Evolutionary conservation across 805 yeast species (phyloP), one percentile per base, ranked within the genome.

Genomic region (Candida pseudoglaebosa): DNA sequence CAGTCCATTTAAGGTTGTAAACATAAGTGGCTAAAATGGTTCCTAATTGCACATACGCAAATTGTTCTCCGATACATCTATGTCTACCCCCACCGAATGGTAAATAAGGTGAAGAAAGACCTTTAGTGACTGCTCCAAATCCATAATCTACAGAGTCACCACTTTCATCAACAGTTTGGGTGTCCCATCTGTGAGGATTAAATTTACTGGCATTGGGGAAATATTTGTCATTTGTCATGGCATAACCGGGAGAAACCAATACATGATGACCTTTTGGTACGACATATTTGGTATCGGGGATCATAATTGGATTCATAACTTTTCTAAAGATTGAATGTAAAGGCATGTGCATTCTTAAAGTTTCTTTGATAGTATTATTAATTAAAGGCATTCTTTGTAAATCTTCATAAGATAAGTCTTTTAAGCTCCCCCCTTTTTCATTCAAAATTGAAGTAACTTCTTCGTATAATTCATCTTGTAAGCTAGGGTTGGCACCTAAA

Each of bases 1-100:
- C 49, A 28, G 73, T 71, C 96, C 96, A 90, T 59, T 75, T 82
- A 59, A 85, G 66, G 44, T 83, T 80, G 62, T 82, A 84, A 24
- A 91, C 74, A 59, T 72, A 85, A 13, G 88, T 77, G 28, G 86
- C 66, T 56, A 93, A 70, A 44, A 93, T 72, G 36, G 93, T 81
- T 36, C 96, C 96, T 48, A 93, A 76, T 72, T 93, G 99, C 49
- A 83, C 80, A 62, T 82, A 87, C 18, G 99, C 99, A 68, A 93
- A 93, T 61, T 91, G 98, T 67, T 93, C 99, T 60, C 99, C 99
- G 56, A 93, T 91, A 70, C 99, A 93, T 71, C 99, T 84, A 65
- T 93, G 99, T 75, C 99, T 85, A 50, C 99, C 99, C 64, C 98
- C 99, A 52, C 99, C 99, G 56, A 93, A 93, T 40, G 99, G 99